Evolutionary conservation across 2,329 filamentous ascomycete genomes (phyloP).

Genomic region (Aspergillus quadricinctus): DNA sequence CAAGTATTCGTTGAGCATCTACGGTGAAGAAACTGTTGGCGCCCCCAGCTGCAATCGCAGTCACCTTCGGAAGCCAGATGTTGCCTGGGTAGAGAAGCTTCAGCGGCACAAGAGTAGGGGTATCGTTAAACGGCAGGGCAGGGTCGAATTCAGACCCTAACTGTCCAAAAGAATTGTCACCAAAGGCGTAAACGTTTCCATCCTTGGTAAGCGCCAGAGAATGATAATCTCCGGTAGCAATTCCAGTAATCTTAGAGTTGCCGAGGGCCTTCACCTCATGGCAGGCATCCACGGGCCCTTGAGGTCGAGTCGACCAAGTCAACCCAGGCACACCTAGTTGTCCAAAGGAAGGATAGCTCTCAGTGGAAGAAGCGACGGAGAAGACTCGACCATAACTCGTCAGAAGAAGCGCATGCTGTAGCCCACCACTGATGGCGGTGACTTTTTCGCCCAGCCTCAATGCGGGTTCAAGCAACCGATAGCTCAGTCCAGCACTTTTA

Average conservation of each 20-base stretch:
- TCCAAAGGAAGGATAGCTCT: conserved; percentile 73
- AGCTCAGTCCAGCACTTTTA: conserved; percentile 57
- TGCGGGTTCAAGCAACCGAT: conserved; percentile 66
- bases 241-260: conserved; percentile 65
- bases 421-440: conserved; percentile 67
- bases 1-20: conserved; percentile 63
- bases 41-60: conserved; percentile 77
- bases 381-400: conserved; percentile 84
- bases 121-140: conserved; percentile 60
- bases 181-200: conserved; percentile 79
- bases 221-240: conserved; percentile 84
- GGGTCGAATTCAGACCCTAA: conserved; percentile 71
- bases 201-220: conserved; percentile 72
- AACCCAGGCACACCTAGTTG: conserved; percentile 84
- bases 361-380: conserved; percentile 75
- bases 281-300: conserved; percentile 73
- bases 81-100: conserved; percentile 68
- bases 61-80: conserved; percentile 62
- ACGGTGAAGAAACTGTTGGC: conserved; percentile 82
- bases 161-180: conserved; percentile 88
- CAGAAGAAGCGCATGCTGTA: conserved; percentile 81
- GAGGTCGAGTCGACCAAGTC: conserved; percentile 71
- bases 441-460: conserved; percentile 69
- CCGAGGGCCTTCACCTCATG: conserved; percentile 72
- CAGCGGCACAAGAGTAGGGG: conserved; percentile 66